Percentiles rank a stretch among this genome's conserved stretches.
phyloP scores from a whole-genome alignment of 305 asterid genomes.

The Fraxinus angustifolia region DNA sequence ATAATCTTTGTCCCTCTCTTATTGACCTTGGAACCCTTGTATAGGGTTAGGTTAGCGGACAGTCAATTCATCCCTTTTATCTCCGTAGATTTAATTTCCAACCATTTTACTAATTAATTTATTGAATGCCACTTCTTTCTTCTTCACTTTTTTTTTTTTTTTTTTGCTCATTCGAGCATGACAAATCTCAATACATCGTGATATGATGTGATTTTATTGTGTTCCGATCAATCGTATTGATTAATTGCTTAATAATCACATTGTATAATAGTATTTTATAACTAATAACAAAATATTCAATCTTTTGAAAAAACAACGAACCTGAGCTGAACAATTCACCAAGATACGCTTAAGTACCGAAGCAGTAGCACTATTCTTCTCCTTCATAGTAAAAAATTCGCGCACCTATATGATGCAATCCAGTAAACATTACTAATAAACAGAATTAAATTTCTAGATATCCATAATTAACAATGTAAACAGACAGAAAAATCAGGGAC shows the following conservation, averaged over 20 bases:
- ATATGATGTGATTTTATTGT: background rate
- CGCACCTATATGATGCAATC: slow-evolving; percentile 25
- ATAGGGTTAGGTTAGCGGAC: no score
- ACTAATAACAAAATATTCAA: background rate
- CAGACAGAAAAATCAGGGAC: background rate
- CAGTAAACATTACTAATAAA: background rate
- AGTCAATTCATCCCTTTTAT: background rate
- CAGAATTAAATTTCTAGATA: no score
- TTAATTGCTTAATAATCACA: background rate
- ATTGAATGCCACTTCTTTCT: background rate
- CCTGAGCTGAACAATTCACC: slow-evolving; percentile 77
- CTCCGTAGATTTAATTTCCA: background rate
- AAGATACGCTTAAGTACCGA: slow-evolving; percentile 55
- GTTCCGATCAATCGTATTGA: background rate
- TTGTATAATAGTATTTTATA: background rate
- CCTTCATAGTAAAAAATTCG: slow-evolving; percentile 56
- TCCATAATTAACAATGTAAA: background rate
- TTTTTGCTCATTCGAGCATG: background rate
- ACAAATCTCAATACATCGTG: background rate
- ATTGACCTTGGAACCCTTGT: no score
- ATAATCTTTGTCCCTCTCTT: no score
- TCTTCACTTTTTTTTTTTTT: no score
- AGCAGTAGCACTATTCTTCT: slow-evolving; percentile 53
- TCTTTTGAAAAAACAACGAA: slow-evolving; percentile 23
- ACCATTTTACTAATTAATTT: background rate